Percentiles rank a stretch among this genome's conserved stretches.
phyloP scores from a whole-genome alignment of 768 basidiomycete species.

The Pulveroboletus sp. region DNA sequence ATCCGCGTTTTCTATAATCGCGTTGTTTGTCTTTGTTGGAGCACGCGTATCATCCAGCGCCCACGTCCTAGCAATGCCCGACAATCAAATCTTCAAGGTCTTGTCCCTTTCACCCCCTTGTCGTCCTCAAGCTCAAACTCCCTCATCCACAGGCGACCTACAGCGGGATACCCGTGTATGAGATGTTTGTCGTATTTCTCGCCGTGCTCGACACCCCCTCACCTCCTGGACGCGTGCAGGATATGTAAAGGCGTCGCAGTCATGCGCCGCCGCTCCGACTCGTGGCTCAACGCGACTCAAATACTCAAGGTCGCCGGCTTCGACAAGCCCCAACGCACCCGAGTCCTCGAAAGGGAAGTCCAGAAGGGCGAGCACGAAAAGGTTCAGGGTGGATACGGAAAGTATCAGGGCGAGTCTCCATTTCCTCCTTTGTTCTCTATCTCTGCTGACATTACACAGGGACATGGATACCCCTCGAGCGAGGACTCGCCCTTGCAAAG shows the following conservation, averaged over 20 bases:
- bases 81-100: slow-evolving; percentile 87
- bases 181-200: slow-evolving; percentile 62
- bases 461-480: slow-evolving; percentile 96
- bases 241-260: slow-evolving; percentile 95
- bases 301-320: slow-evolving; percentile 99
- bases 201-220: slow-evolving; percentile 34
- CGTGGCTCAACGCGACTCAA: slow-evolving; percentile 98
- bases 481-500: slow-evolving; percentile 78
- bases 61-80: slow-evolving; percentile 55
- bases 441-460: slow-evolving; percentile 45
- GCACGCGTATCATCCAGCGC: slow-evolving; percentile 31
- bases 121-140: slow-evolving; percentile 3
- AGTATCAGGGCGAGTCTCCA: slow-evolving; percentile 85
- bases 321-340: slow-evolving; percentile 96
- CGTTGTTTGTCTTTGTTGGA: slow-evolving; percentile 41
- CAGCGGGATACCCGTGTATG: slow-evolving; percentile 89
- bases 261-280: slow-evolving; percentile 94
- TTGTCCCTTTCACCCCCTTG: not conserved
- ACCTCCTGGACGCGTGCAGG: slow-evolving; percentile 50
- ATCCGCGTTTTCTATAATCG: no score
- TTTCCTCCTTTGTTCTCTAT: not conserved
- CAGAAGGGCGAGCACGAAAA: slow-evolving; percentile 99
- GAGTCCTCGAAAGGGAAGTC: slow-evolving; percentile 95
- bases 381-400: slow-evolving; percentile 98
- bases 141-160: slow-evolving; percentile 67